These are phyloP conservation scores for Xylariaceae sp. DNA, from an alignment of 2,329 filamentous ascomycete species.

Conservation along the genomic window DNA sequence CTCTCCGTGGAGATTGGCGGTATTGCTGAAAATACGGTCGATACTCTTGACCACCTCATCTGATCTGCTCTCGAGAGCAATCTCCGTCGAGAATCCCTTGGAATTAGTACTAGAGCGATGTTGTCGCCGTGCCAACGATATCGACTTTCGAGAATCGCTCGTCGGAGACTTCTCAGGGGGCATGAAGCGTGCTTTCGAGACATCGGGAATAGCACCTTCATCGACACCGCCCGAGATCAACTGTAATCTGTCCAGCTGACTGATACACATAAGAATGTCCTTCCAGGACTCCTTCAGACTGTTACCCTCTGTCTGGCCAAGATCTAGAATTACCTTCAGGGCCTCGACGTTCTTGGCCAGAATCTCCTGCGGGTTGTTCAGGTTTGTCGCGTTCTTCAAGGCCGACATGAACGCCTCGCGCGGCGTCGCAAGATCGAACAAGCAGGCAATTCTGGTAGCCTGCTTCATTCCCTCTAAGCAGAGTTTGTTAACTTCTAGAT, in stretches of 20 bases:
- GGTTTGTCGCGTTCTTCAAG: constrained; percentile 86
- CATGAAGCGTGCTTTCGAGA: constrained; percentile 73
- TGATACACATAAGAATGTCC: constrained; percentile 90
- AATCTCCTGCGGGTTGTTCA: constrained; percentile 94
- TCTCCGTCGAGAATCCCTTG: constrained; percentile 65
- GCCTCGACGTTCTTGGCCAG: constrained; percentile 95
- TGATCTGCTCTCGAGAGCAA: constrained; percentile 86
- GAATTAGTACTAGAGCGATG: constrained; percentile 54
- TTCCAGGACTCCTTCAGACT: constrained; percentile 87
- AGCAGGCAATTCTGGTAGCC: constrained; percentile 84
- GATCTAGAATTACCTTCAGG: constrained; percentile 81
- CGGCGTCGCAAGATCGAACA: constrained; percentile 90
- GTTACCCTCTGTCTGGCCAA: constrained; percentile 90
- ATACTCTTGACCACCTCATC: constrained; percentile 90
- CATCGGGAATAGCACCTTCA: constrained; percentile 85
- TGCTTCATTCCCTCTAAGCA: constrained; percentile 96
- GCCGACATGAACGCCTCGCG: constrained; percentile 92
- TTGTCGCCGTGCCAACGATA: constrained; percentile 52
- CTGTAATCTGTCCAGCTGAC: constrained; percentile 90
- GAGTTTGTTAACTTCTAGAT: constrained; percentile 82
- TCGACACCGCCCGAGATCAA: constrained; percentile 93
- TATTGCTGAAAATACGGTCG: constrained; percentile 95
- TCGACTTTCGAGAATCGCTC: constrained; percentile 59
- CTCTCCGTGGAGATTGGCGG: constrained; percentile 84
- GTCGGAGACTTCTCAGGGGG: constrained; percentile 52